Base-by-base conservation (phyloP, 1,139 yeast genomes). In the Diutina neorugosa region DNA sequence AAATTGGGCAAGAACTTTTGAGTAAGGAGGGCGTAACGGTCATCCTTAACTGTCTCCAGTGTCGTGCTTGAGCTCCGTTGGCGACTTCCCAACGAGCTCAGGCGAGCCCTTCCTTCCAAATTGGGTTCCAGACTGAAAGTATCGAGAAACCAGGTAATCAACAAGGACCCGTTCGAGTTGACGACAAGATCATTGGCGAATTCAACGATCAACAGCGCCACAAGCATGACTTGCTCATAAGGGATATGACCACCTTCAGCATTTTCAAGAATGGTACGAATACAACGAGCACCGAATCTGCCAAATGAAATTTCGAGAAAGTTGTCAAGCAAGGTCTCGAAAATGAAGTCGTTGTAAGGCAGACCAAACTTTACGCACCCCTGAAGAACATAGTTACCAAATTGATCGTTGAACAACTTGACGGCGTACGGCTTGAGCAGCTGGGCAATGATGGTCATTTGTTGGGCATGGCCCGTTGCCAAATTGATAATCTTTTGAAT, bases 331-430 rank as follows among this genome's bases (percentile, higher is more conserved):
- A 91, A 82, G 16, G 89, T 80, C 67, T 93, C 96, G 65, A 89
- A 86, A 49, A 93, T 86, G 65, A 91, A 93, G 63, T 87, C 91
- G 65, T 87, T 88, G 78, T 84, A 89, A 1, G 96, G 96, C 4
- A 85, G 70, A 0, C 93, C 95, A 69, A 90, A 93, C 63, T 87
- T 87, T 59, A 90, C 77, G 62, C 96, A 94, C 54, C 97, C 90
- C 69, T 93, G 98, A 55, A 93, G 80, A 19, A 91, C 98, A 65
- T 93, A 93, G 66, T 93, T 93, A 56, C 98, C 99, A 73, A 87
- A 93, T 67, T 93, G 98, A 65, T 93, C 99, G 63, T 90, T 84
- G 64, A 94, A 87, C 59, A 93, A 73, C 54, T 91, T 88, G 1
- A 86, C 89, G 47, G 95, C 80, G 64, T 86, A 90, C 2, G 96